phyloP scores from a whole-genome alignment of 208 protist genomes.

The Trypanosoma cruzi region DNA sequence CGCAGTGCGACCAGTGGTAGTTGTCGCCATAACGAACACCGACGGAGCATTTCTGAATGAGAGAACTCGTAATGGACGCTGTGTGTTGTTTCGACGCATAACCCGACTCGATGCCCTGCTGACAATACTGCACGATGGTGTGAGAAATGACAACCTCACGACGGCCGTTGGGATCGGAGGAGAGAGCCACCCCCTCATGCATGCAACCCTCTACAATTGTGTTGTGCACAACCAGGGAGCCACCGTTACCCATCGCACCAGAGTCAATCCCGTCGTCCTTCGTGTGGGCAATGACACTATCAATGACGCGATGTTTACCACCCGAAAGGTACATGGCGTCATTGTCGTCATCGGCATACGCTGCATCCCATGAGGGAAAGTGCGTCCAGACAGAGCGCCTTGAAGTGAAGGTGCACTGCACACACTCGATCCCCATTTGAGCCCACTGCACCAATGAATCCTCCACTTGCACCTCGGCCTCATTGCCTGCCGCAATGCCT shows the following conservation, averaged over 20 bases:
- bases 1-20: conserved; percentile 23
- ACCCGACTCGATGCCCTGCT: conserved; percentile 38
- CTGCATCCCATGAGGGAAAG: conserved; percentile 25
- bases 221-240: conserved; percentile 24
- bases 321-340: conserved; percentile 39
- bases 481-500: conserved; percentile 26
- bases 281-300: conserved; percentile 36
- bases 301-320: conserved; percentile 28
- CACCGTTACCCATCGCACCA: conserved; percentile 23
- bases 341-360: conserved; percentile 31
- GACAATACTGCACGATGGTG: conserved; percentile 23
- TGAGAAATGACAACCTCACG: conserved; percentile 24
- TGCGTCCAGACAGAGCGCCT: conserved; percentile 28
- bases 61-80: conserved; percentile 7
- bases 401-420: conserved; percentile 21
- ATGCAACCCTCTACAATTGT: conserved; percentile 37
- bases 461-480: conserved; percentile 11
- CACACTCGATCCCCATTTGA: conserved; percentile 33
- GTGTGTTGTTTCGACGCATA: conserved; percentile 21
- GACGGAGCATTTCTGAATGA: conserved; percentile 23
- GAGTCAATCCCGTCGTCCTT: conserved; percentile 40
- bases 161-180: conserved; percentile 2
- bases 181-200: conserved; percentile 36
- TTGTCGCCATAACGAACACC: conserved; percentile 40
- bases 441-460: conserved; percentile 32